Percentiles rank a stretch among this genome's conserved stretches.
Evolutionary conservation across 192 early-diverging fungal genomes (phyloP).

Genomic region (Backusella morwellensis): DNA sequence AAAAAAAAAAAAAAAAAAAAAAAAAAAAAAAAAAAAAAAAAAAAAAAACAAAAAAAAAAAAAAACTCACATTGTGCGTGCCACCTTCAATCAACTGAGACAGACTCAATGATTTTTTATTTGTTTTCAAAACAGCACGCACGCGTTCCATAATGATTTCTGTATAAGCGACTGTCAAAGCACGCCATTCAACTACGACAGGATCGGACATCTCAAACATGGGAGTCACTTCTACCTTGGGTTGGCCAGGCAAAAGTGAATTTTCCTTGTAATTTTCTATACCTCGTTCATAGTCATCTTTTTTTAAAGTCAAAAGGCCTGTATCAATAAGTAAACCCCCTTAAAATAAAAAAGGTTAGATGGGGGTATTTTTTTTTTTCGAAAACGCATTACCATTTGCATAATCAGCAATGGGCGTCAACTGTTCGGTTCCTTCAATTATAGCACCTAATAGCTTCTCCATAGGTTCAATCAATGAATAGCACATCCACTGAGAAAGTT

Average conservation of each 20-base stretch:
- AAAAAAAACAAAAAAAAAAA: neutral
- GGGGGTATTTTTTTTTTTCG: no score
- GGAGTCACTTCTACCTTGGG: constrained; percentile 52
- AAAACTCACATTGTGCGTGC: constrained; percentile 74
- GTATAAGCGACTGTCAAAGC: constrained; percentile 82
- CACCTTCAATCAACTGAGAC: constrained; percentile 82
- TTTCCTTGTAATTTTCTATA: constrained; percentile 46
- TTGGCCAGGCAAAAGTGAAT: constrained; percentile 37
- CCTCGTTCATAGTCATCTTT: constrained; percentile 54
- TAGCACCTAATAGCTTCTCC: constrained; percentile 43
- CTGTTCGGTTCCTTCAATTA: constrained; percentile 60
- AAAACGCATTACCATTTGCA: constrained; percentile 60
- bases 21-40: no score
- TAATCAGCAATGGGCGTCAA: constrained; percentile 88
- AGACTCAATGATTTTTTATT: constrained; percentile 58
- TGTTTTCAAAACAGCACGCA: constrained; percentile 58
- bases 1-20: neutral
- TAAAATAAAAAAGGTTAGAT: neutral
- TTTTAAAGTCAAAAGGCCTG: constrained; percentile 71
- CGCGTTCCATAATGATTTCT: constrained; percentile 67
- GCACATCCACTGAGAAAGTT: constrained; percentile 92
- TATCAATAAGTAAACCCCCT: constrained; percentile 87
- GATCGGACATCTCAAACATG: constrained; percentile 74
- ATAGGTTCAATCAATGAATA: constrained; percentile 90
- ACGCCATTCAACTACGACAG: constrained; percentile 93